These are phyloP conservation scores for Coriaria nepalensis DNA, from an alignment of 306 rosid genomes.

Conservation along the genomic window DNA sequence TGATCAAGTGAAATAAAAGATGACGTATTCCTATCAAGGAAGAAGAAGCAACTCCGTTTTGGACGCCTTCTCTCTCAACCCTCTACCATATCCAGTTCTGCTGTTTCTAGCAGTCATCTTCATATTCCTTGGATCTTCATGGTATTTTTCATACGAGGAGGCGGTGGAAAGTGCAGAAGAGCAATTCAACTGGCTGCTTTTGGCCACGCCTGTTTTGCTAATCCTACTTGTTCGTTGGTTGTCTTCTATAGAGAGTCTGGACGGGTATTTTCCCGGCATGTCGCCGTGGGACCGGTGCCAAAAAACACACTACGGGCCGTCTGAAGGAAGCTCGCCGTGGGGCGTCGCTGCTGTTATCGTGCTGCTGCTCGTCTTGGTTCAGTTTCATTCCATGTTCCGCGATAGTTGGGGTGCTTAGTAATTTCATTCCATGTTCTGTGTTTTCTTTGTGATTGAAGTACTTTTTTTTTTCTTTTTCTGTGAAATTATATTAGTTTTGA, in stretches of 20 bases:
- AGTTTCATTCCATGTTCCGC: slow-evolving; percentile 50
- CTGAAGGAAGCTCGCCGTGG: slow-evolving; percentile 94
- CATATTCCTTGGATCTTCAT: slow-evolving; percentile 41
- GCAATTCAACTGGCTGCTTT: slow-evolving; percentile 40
- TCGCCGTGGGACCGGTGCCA: slow-evolving; percentile 42
- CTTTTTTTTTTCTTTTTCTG: too few relatives aligned
- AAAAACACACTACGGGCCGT: slow-evolving; percentile 26
- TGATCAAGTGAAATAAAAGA: too few relatives aligned
- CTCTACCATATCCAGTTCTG: slow-evolving; percentile 66
- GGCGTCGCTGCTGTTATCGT: slow-evolving; percentile 81
- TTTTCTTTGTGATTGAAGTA: too few relatives aligned
- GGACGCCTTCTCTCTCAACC: slow-evolving; percentile 42
- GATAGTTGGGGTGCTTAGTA: slow-evolving; percentile 33
- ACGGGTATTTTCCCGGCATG: slow-evolving; percentile 23
- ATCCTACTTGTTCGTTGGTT: slow-evolving; percentile 45
- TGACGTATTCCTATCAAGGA: slow-evolving; percentile 9
- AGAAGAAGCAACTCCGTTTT: slow-evolving; percentile 33
- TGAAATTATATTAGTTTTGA: too few relatives aligned
- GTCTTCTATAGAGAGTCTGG: slow-evolving; percentile 46
- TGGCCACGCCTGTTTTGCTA: slow-evolving; percentile 39
- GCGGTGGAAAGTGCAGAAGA: slow-evolving; percentile 42
- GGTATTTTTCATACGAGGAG: slow-evolving; percentile 51
- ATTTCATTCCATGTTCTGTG: too few relatives aligned
- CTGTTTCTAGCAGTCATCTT: slow-evolving; percentile 40
- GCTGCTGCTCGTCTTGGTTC: slow-evolving; percentile 49